Evolutionary conservation across 805 yeast species (phyloP).

Genomic region (Lipomyces starkeyi): DNA sequence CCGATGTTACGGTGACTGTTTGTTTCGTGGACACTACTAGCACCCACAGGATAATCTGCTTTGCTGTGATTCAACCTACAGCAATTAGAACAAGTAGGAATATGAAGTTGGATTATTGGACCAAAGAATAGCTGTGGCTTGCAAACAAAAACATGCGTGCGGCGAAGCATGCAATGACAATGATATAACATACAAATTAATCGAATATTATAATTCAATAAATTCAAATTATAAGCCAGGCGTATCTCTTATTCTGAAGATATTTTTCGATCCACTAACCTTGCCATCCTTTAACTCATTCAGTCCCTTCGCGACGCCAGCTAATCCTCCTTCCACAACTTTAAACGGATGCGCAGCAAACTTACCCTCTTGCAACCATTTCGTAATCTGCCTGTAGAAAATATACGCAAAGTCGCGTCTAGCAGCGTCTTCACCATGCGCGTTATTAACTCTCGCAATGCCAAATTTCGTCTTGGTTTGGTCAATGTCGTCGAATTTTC

Average conservation of each 20-base stretch:
- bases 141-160: no score
- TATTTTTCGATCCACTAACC: conserved; percentile 26
- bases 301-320: conserved; percentile 24
- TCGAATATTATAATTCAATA: neutral
- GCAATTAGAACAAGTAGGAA: no score
- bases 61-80: no score
- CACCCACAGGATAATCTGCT: no score
- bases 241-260: conserved; percentile 30
- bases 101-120: no score
- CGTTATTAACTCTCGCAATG: conserved; percentile 15
- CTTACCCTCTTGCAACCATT: conserved; percentile 32
- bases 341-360: conserved; percentile 20
- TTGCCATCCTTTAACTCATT: conserved; percentile 16
- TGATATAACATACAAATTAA: no score
- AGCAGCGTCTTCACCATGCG: conserved; percentile 25
- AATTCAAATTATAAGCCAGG: conserved; percentile 19
- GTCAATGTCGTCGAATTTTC: conserved; percentile 8
- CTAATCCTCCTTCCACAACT: conserved; percentile 29
- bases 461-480: conserved; percentile 8
- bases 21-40: no score
- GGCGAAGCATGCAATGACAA: no score
- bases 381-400: conserved; percentile 25
- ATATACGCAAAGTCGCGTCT: conserved; percentile 30
- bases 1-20: no score
- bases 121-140: no score